Evolutionary conservation across 495 filamentous ascomycete genomes (phyloP).

Genomic region (Parathielavia hyrcaniae): DNA sequence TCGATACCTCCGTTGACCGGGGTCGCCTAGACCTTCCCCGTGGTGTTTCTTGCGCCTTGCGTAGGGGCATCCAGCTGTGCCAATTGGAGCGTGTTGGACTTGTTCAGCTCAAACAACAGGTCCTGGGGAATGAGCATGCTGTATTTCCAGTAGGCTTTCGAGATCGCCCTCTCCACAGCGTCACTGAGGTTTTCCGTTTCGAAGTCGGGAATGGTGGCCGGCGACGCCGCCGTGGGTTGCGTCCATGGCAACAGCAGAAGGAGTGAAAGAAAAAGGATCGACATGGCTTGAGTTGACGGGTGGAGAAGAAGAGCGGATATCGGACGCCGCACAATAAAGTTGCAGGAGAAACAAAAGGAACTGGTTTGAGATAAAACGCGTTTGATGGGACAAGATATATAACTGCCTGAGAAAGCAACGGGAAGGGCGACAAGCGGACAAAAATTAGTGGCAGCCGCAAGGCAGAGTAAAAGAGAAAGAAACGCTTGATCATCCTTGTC

Average conservation of each 20-base stretch:
- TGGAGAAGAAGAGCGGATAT: background rate
- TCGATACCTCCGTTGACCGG: slow-evolving; percentile 59
- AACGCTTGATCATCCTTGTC: too few relatives aligned
- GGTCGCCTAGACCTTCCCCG: slow-evolving; percentile 53
- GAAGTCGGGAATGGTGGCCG: slow-evolving; percentile 37
- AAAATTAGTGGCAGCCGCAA: background rate
- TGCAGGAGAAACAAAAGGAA: too few relatives aligned
- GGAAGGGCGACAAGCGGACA: too few relatives aligned
- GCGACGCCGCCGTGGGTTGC: slow-evolving; percentile 39
- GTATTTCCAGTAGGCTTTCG: slow-evolving; percentile 60
- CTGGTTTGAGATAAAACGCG: background rate
- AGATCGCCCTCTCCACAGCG: slow-evolving; percentile 50
- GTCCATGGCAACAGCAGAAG: slow-evolving; percentile 38
- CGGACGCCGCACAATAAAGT: too few relatives aligned
- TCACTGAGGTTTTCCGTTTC: slow-evolving; percentile 46
- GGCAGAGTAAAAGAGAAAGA: too few relatives aligned
- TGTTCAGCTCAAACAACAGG: slow-evolving; percentile 27
- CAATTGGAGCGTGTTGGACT: slow-evolving; percentile 1
- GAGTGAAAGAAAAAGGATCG: slow-evolving; percentile 29
- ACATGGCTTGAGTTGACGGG: slow-evolving; percentile 29
- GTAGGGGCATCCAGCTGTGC: slow-evolving; percentile 12
- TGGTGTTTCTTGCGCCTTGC: slow-evolving; percentile 12
- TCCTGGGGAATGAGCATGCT: slow-evolving; percentile 45
- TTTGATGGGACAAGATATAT: too few relatives aligned
- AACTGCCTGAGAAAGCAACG: too few relatives aligned